Evolutionary conservation across 352 stramenopile species (phyloP).

Genomic region (Phytopythium delawarense): DNA sequence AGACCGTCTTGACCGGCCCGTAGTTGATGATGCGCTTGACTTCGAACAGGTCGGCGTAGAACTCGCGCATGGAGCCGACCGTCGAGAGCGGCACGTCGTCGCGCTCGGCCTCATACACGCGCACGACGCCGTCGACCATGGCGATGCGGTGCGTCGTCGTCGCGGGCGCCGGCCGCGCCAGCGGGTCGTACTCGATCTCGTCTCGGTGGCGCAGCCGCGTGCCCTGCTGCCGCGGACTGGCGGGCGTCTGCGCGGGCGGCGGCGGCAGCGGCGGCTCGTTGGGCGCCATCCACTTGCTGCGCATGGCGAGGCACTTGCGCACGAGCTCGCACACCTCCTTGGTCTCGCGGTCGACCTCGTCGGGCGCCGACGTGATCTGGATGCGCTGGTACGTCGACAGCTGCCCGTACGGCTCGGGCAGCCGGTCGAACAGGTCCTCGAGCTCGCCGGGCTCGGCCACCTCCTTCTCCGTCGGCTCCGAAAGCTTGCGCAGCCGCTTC

Average conservation of each 20-base stretch:
- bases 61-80: conserved; percentile 49
- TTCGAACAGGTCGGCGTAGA: conserved; percentile 75
- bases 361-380: conserved; percentile 59
- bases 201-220: conserved; percentile 57
- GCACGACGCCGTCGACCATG: conserved; percentile 61
- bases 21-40: conserved; percentile 85
- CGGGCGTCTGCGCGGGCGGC: conserved; percentile 14
- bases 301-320: conserved; percentile 64
- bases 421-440: conserved; percentile 68
- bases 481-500: conserved; percentile 60
- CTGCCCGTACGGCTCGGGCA: conserved; percentile 78
- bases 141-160: conserved; percentile 45
- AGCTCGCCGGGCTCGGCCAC: conserved; percentile 24
- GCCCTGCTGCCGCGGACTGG: conserved; percentile 33
- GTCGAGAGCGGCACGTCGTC: conserved; percentile 26
- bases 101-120: conserved; percentile 28
- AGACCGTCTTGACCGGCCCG: conserved; percentile 83
- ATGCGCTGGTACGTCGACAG: conserved; percentile 71
- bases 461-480: conserved; percentile 25
- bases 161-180: conserved; percentile 31
- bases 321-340: conserved; percentile 77
- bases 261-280: conserved; percentile 29
- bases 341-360: conserved; percentile 70
- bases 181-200: conserved; percentile 69
- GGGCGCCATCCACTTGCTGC: conserved; percentile 66